Evolutionary conservation across 495 filamentous ascomycete genomes (phyloP).

Genomic region (Daldinia decipiens): DNA sequence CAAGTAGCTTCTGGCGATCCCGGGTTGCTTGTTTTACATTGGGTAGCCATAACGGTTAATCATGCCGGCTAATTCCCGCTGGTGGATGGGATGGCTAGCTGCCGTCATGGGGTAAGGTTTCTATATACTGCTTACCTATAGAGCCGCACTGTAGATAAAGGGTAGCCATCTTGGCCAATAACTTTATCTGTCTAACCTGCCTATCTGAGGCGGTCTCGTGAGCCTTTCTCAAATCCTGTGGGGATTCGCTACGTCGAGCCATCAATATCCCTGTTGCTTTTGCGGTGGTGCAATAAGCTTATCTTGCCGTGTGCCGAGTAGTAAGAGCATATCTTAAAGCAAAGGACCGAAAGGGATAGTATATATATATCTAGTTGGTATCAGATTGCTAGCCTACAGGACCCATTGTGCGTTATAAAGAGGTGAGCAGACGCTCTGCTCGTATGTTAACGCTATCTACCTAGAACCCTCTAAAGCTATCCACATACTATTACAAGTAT

Average conservation of each 20-base stretch:
- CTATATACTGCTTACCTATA: constrained; percentile 25
- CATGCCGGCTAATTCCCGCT: constrained; percentile 26
- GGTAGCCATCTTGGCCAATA: constrained; percentile 11
- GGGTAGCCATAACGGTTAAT: constrained; percentile 32
- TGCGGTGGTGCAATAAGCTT: constrained; percentile 26
- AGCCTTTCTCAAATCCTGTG: neutral
- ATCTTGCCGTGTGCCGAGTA: constrained; percentile 17
- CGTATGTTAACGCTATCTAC: neutral
- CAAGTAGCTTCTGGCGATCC: constrained; percentile 30
- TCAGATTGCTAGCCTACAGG: neutral
- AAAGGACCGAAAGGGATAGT: constrained; percentile 6
- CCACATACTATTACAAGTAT: neutral
- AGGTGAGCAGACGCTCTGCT: neutral
- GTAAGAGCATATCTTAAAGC: neutral
- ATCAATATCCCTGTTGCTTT: constrained; percentile 10
- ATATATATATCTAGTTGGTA: neutral
- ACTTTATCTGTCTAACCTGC: constrained; percentile 29
- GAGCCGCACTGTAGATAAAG: constrained; percentile 15
- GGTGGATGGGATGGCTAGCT: constrained; percentile 5
- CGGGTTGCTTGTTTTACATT: neutral
- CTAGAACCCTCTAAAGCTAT: neutral
- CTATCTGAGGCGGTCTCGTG: constrained; percentile 33
- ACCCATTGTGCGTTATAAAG: constrained; percentile 10
- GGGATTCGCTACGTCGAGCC: constrained; percentile 6
- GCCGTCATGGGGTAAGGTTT: constrained; percentile 19